Base-by-base conservation (phyloP, 768 basidiomycete genomes). In the Hebeloma cylindrosporum region DNA sequence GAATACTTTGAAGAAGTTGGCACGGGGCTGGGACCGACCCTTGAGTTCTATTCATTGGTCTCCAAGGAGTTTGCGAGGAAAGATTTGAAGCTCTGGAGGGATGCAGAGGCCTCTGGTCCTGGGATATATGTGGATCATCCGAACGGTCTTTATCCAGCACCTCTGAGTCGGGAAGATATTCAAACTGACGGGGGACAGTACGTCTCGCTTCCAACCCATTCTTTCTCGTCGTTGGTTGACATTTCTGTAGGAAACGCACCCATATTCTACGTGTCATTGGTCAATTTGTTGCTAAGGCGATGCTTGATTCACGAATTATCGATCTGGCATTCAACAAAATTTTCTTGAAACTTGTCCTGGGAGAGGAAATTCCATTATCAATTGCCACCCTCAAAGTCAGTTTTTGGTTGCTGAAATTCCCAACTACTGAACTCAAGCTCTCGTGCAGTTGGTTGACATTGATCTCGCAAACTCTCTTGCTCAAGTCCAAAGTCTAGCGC, bases 1-100 rank as follows among this genome's bases (percentile, higher is more conserved):
- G 94, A 99, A 69, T 98, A 97, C 69, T 97, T 97, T 59, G 93
- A 96, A 60, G 96, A 99, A 72, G 94, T 97, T 36, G 96, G 96
- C 14, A 98, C 95, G 6, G 96, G 96, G 14, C 72, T 99, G 8
- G 96, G 96, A 2, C 96, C 96, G 5, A 98, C 96, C 18, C 75
- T 98, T 17, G 96, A 99, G 68, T 99, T 99, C 69, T 99, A 98
- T 65, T 89, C 94, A n/a, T 69, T 98, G 38, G 96, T 93, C 6
- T 95, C 91, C 31, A 88, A 85, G 57, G 96, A 97, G 65, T 98
- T 98, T 63, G 93, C 93, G 0, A 74, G 90, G 42, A 80, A 85
- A 56, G 83, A 89, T 48, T 70, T 97, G 54, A 88, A 88, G 66
- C 77, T 97, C 22, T 98, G 96, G 96, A 77, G 93, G 46, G 91